Conservation (phyloP, 2,329 filamentous ascomycete genomes). For the Penicillium carneum region DNA sequence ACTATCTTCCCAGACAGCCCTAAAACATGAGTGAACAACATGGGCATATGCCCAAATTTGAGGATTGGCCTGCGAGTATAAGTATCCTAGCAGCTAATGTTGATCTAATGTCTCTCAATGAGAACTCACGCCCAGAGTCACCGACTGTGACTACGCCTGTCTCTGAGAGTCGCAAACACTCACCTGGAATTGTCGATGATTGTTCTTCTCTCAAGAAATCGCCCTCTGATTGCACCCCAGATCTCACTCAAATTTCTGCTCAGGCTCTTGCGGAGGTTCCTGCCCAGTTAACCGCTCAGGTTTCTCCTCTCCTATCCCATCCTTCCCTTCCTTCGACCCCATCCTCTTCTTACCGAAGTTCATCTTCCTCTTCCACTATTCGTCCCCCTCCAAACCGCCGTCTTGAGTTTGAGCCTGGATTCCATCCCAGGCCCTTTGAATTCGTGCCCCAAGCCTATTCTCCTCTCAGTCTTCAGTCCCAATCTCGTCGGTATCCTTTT, state of each 20-base stretch:
- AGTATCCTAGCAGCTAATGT: no score
- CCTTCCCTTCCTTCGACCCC: not conserved
- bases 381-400: not conserved
- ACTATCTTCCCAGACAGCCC: not conserved
- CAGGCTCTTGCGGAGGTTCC: not conserved
- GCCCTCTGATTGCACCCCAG: not conserved
- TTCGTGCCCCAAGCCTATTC: no score
- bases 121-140: not conserved
- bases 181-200: not conserved
- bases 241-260: not conserved
- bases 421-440: no score
- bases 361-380: not conserved
- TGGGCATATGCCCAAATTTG: not conserved
- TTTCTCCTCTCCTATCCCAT: not conserved
- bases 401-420: not conserved
- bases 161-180: no score
- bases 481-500: not conserved
- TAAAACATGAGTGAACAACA: not conserved
- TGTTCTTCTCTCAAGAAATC: not conserved
- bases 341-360: not conserved
- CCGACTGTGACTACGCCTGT: not conserved
- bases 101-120: not conserved
- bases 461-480: not conserved
- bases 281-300: not conserved
- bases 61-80: not conserved